Conservation (phyloP, 2,329 filamentous ascomycete species). For the Diaporthe aspalathi region DNA sequence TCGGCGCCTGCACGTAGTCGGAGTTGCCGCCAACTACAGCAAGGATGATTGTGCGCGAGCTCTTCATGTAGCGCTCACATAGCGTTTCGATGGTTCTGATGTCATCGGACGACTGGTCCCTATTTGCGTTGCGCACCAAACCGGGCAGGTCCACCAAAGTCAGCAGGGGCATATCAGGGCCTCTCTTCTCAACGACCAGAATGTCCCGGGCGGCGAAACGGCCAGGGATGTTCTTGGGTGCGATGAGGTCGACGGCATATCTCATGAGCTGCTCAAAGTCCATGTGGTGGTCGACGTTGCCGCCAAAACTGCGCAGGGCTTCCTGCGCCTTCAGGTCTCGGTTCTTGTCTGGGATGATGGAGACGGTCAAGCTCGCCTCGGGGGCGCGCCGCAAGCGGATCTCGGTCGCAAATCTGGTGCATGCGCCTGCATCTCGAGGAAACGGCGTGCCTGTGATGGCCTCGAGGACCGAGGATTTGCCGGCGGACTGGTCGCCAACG, state of each 20-base stretch:
- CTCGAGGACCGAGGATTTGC: conserved; percentile 73
- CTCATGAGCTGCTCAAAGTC: conserved; percentile 64
- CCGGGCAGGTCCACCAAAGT: conserved; percentile 73
- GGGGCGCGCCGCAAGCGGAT: conserved; percentile 64
- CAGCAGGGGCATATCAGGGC: conserved; percentile 68
- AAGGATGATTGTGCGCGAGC: conserved; percentile 65
- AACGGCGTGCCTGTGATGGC: conserved; percentile 73
- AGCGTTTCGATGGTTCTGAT: conserved; percentile 64
- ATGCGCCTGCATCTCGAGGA: conserved; percentile 68
- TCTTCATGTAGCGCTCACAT: conserved; percentile 67
- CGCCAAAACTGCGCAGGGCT: conserved; percentile 60
- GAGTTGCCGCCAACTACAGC: conserved; percentile 67
- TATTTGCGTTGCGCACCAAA: conserved; percentile 64
- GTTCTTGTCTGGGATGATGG: conserved; percentile 66
- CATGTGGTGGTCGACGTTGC: conserved; percentile 56
- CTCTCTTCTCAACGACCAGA: conserved; percentile 68
- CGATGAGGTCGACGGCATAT: conserved; percentile 62
- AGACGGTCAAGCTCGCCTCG: conserved; percentile 59
- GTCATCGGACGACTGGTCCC: conserved; percentile 64
- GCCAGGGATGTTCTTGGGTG: conserved; percentile 60
- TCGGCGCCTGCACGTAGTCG: conserved; percentile 64
- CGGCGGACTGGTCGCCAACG: conserved; percentile 72
- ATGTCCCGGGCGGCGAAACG: conserved; percentile 65
- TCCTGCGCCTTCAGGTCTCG: conserved; percentile 60
- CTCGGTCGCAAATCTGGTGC: conserved; percentile 72